phyloP scores from a whole-genome alignment of 1,284 basidiomycete genomes.

The Cystobasidium pallidum region DNA sequence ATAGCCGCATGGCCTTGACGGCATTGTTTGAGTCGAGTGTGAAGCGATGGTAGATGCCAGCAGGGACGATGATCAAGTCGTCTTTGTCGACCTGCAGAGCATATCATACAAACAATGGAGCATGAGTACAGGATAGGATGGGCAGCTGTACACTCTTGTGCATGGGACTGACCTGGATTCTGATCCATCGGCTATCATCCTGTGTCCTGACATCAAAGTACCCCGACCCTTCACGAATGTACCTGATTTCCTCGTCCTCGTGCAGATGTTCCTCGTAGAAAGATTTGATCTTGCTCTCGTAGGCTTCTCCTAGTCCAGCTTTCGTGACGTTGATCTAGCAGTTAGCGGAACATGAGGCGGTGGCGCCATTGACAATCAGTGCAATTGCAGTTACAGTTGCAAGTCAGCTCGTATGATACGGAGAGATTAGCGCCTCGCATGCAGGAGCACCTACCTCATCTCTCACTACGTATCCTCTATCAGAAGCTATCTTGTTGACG shows the following conservation, averaged over 20 bases:
- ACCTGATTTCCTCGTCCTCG: slow-evolving; percentile 64
- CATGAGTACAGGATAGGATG: background rate
- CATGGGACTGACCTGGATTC: slow-evolving; percentile 35
- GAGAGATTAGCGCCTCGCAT: background rate
- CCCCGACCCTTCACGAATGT: slow-evolving; percentile 75
- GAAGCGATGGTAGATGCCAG: slow-evolving; percentile 78
- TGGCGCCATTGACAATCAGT: slow-evolving; percentile 20
- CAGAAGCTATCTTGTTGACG: slow-evolving; percentile 36
- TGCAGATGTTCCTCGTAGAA: slow-evolving; percentile 43
- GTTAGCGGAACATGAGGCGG: background rate
- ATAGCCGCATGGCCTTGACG: slow-evolving; percentile 74
- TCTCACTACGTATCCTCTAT: slow-evolving; percentile 34
- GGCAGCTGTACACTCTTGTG: no score
- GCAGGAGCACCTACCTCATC: slow-evolving; percentile 18
- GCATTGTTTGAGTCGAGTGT: slow-evolving; percentile 71
- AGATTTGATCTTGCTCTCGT: slow-evolving; percentile 73
- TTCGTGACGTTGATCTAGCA: slow-evolving; percentile 69
- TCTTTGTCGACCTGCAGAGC: slow-evolving; percentile 65
- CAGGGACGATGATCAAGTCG: slow-evolving; percentile 62
- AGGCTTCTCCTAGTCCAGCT: slow-evolving; percentile 72
- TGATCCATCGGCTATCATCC: slow-evolving; percentile 40
- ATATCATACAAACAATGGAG: slow-evolving; percentile 40
- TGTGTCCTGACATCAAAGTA: slow-evolving; percentile 76
- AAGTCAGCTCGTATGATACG: background rate
- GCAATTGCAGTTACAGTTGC: background rate